These are phyloP conservation scores for Termitomyces eurrhizus DNA, from an alignment of 768 basidiomycete species.

Conservation along the genomic window DNA sequence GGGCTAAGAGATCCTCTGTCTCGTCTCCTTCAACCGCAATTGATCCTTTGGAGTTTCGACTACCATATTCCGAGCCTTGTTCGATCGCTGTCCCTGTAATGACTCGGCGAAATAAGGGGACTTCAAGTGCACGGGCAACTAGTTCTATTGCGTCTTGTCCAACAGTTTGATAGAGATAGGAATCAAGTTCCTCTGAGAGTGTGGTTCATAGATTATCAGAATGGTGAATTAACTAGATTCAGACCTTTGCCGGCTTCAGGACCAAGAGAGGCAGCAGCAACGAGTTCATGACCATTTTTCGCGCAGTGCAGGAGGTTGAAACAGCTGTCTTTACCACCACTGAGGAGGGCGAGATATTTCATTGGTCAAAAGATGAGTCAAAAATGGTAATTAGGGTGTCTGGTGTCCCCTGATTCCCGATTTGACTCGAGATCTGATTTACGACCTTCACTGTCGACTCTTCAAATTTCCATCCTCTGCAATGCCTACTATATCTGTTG, in stretches of 20 bases:
- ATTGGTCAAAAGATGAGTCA: constrained; percentile 33
- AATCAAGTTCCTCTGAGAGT: constrained; percentile 92
- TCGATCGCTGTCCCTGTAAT: constrained; percentile 82
- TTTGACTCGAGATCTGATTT: constrained; percentile 30
- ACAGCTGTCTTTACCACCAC: constrained; percentile 97
- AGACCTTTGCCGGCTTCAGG: constrained; percentile 85
- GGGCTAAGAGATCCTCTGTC: constrained; percentile 85
- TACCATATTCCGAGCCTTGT: constrained; percentile 84
- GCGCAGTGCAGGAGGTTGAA: constrained; percentile 91
- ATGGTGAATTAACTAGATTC: constrained; percentile 21
- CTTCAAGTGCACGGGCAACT: constrained; percentile 78
- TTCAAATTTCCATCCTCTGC: constrained; percentile 19
- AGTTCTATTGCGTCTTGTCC: constrained; percentile 90
- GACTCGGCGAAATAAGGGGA: constrained; percentile 79
- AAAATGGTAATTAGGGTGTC: constrained; percentile 18
- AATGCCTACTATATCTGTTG: constrained; percentile 95
- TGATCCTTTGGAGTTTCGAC: constrained; percentile 40
- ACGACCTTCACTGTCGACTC: constrained; percentile 5
- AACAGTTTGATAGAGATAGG: constrained; percentile 98
- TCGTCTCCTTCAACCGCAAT: constrained; percentile 77
- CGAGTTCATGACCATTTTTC: constrained; percentile 79
- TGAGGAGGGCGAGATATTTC: constrained; percentile 93
- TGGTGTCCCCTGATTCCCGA: constrained; percentile 17
- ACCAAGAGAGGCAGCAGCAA: constrained; percentile 85
- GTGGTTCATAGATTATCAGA: constrained; percentile 17